Evolutionary conservation across 208 protist species (phyloP), one percentile per base, ranked within the genome.

Genomic region (Crithidia acanthocephali): DNA sequence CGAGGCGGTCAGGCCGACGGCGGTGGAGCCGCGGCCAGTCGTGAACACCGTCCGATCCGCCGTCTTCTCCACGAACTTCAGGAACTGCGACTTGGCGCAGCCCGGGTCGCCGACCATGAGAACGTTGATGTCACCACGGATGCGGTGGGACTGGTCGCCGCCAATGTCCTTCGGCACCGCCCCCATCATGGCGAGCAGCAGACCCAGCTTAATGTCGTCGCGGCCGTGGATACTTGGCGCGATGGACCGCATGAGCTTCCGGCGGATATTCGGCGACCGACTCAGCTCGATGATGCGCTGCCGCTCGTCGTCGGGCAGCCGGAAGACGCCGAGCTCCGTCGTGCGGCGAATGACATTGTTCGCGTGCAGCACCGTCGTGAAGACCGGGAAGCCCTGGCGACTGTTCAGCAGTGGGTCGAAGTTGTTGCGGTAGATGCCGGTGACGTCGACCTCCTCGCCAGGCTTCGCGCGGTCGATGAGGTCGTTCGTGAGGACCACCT

Each of bases 71-170:
- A 99, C 92, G 81, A 99, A 99, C 83, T 99, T 99, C 35, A 99
- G 84, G 76, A 99, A 99, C 79, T 99, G 95, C 44, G 94, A 98
- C 76, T 99, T 98, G 35, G 95, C 95, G 64, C 88, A 99, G 63
- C 99, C 99, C 11, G 99, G 99, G 79, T 99, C 99, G 62, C 99
- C 99, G 53, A 99, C 90, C 40, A 99, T 75, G 10, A 99, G 88
- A 9, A 99, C 95, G 89, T 99, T 99, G 69, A 99, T 99, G 84
- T 99, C 99, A 47, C 99, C 99, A 84, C 99, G 95, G 75, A 99
- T 98, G 60, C 95, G 86, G 77, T 99, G 98, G 2, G 90, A 94
- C 85, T 97, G 92, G 60, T 99, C 97, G 23, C 85, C 92, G 55
- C 91, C 87, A 50, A 95, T 90, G 77, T 97, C 91, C 75, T 98